phyloP scores from a whole-genome alignment of 345 rosid genomes.

The Eucalyptus globulus region DNA sequence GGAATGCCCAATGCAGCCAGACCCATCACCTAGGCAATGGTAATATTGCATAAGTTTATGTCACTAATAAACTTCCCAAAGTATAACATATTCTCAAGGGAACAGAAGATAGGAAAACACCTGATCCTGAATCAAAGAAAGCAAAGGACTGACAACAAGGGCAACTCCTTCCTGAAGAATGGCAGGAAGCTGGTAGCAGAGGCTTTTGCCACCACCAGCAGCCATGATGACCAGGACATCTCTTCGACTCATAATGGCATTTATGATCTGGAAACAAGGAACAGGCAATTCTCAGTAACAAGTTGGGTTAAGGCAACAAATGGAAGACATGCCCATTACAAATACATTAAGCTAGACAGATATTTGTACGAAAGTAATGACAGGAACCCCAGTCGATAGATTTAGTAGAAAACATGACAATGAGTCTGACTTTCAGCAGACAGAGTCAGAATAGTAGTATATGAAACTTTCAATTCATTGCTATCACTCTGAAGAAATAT shows the following conservation, averaged over 20 bases:
- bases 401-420: background rate
- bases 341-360: background rate
- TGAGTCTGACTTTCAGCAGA: background rate
- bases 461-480: background rate
- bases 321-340: background rate
- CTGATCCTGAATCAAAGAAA: constrained; percentile 96
- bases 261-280: constrained; percentile 44
- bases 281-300: background rate
- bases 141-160: constrained; percentile 89
- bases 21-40: constrained; percentile 68
- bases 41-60: background rate
- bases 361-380: background rate
- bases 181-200: constrained; percentile 94
- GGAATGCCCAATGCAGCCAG: constrained; percentile 78
- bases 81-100: background rate
- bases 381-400: background rate
- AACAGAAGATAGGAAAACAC: constrained; percentile 9
- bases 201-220: constrained; percentile 98
- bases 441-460: background rate
- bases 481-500: background rate
- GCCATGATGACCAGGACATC: constrained; percentile 96
- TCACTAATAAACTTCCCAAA: background rate
- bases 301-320: background rate
- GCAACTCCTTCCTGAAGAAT: constrained; percentile 57
- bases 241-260: constrained; percentile 70